Evolutionary conservation across 2,329 filamentous ascomycete species (phyloP).

Genomic region (Leptodontidium sp.): DNA sequence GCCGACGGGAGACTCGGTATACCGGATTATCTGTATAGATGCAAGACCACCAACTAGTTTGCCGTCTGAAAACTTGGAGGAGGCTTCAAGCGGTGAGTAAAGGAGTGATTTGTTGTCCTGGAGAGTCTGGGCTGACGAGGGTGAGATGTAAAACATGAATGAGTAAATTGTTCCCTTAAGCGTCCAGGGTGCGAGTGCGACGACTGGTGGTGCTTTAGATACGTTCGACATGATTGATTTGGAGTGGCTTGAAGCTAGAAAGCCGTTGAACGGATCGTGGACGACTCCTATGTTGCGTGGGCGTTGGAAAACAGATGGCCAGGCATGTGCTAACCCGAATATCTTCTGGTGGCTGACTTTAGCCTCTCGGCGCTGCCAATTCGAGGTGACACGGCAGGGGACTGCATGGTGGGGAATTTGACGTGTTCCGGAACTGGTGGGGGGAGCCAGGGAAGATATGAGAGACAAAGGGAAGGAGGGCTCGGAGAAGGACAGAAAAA

Average conservation of each 20-base stretch:
- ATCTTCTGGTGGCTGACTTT: not conserved
- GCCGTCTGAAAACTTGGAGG: constrained; percentile 52
- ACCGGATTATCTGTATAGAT: constrained; percentile 60
- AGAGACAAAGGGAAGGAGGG: no score
- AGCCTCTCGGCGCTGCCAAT: not conserved
- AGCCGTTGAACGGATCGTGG: no score
- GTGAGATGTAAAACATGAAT: constrained; percentile 52
- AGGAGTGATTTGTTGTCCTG: constrained; percentile 44
- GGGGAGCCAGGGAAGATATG: no score
- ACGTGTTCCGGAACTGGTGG: no score
- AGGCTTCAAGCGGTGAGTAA: constrained; percentile 57
- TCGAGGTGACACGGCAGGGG: not conserved
- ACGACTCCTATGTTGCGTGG: no score
- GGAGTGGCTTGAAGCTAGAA: no score
- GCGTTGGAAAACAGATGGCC: no score
- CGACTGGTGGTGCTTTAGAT: not conserved
- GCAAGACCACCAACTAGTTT: constrained; percentile 54
- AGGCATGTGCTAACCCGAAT: not conserved
- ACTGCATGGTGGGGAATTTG: not conserved
- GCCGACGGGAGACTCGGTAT: constrained; percentile 59
- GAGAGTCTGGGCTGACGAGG: constrained; percentile 46
- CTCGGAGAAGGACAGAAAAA: no score
- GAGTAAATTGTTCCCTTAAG: constrained; percentile 56
- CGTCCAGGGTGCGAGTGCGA: constrained; percentile 50
- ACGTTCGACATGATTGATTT: not conserved